Conservation (phyloP, 2,329 filamentous ascomycete species). For the Lachnellula suecica region DNA sequence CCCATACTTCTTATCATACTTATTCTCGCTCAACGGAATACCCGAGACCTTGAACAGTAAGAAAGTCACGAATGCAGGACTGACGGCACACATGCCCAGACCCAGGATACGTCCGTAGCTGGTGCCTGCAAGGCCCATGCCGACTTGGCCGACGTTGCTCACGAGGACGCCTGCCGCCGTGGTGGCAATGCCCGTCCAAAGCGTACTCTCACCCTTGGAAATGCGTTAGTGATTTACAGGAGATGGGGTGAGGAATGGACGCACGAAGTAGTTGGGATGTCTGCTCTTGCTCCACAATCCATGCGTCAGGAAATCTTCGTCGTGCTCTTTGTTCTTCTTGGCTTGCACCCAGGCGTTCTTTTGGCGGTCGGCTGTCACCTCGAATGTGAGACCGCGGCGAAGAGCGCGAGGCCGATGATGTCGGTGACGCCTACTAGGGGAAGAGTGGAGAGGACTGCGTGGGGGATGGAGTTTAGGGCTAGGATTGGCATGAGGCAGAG, state of each 20-base stretch:
- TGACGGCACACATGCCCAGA: conserved; percentile 43
- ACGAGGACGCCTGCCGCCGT: conserved; percentile 56
- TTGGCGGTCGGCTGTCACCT: conserved; percentile 62
- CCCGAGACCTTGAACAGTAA: conserved; percentile 63
- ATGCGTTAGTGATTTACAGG: neutral
- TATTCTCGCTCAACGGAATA: conserved; percentile 64
- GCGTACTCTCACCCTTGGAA: conserved; percentile 56
- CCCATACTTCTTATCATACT: conserved; percentile 57
- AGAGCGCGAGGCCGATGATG: conserved; percentile 56
- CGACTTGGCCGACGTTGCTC: conserved; percentile 51
- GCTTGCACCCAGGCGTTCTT: conserved; percentile 61
- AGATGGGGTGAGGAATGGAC: neutral
- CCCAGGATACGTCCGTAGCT: conserved; percentile 43
- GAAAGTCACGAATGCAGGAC: conserved; percentile 64
- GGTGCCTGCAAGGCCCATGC: conserved; percentile 53
- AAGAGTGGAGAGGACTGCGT: conserved; percentile 48
- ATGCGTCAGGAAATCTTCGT: conserved; percentile 63
- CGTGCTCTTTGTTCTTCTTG: conserved; percentile 64
- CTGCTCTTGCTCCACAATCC: conserved; percentile 61
- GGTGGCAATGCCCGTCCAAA: conserved; percentile 68
- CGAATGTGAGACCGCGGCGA: conserved; percentile 57
- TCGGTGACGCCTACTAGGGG: conserved; percentile 51
- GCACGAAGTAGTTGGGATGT: conserved; percentile 66
- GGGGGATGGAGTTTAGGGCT: conserved; percentile 61
- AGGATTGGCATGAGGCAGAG: conserved; percentile 66